Conservation (phyloP, 2,329 filamentous ascomycete species). For the Trichoderma sp. region DNA sequence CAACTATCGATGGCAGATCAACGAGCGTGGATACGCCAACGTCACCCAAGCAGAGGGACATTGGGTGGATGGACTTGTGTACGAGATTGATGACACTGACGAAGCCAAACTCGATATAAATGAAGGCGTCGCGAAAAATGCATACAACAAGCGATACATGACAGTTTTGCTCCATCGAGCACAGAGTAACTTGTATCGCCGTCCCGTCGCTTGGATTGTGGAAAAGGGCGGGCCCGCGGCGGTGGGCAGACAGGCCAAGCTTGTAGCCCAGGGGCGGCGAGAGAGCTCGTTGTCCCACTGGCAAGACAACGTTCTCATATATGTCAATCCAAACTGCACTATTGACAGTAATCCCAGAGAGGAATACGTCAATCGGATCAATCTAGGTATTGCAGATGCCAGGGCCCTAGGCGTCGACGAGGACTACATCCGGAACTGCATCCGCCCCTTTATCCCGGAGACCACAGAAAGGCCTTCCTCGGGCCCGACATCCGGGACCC, state of each 20-base stretch:
- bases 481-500: neutral
- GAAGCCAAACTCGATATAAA: constrained; percentile 41
- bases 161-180: constrained; percentile 35
- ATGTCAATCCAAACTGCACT: constrained; percentile 36
- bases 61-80: constrained; percentile 43
- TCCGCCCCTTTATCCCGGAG: constrained; percentile 38
- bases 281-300: constrained; percentile 27
- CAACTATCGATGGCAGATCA: constrained; percentile 46
- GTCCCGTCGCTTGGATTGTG: constrained; percentile 40
- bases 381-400: constrained; percentile 38
- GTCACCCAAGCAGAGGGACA: constrained; percentile 35
- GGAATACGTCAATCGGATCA: constrained; percentile 43
- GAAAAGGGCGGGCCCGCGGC: constrained; percentile 35
- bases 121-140: constrained; percentile 41
- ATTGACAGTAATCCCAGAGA: constrained; percentile 37
- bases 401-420: constrained; percentile 35
- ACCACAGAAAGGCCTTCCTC: neutral
- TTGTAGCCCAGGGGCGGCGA: constrained; percentile 19
- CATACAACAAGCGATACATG: constrained; percentile 39
- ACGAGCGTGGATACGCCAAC: constrained; percentile 47
- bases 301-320: constrained; percentile 39
- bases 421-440: constrained; percentile 38
- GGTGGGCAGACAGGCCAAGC: constrained; percentile 28
- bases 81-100: constrained; percentile 38
- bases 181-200: constrained; percentile 35